Evolutionary conservation across 2,329 filamentous ascomycete species (phyloP), one percentile per base, ranked within the genome.

Genomic region (Ophiocordyceps camponoti-saundersi): DNA sequence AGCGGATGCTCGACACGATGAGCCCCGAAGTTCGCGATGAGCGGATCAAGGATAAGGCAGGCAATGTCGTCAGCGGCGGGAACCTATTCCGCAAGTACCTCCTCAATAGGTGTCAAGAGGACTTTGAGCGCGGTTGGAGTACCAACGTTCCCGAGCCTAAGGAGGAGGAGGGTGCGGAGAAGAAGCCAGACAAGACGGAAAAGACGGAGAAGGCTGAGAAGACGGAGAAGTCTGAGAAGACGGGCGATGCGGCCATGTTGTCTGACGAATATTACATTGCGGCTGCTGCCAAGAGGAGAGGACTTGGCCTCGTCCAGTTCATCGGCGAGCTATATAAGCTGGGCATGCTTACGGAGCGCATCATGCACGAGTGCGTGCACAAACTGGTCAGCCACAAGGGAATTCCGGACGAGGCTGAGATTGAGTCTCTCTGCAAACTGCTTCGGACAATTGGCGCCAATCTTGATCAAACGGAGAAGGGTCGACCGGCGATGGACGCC

Each of bases 321-420:
- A 98, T 98, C 61, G 92, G 92, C 71, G 92, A 98, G 68, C 79
- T 98, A 43, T 98, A 94, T 79, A 98, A 96, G 74, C 80, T 98
- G 50, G 82, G 84, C 62, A 98, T 98, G 92, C 77, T 98, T 65
- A 98, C 92, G 51, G 86, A 95, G 65, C 85, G 90, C 63, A 98
- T 98, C 68, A 98, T 98, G 92, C 90, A 98, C 71, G 87, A 95
- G 67, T 98, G 92, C 75, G 88, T 98, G 26, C 82, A 88, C 70
- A 95, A 94, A 67, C 77, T 98, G 52, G 85, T 98, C 54, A 90
- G 98, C 67, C 96, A 93, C 65, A 83, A 90, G 59, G 88, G 86
- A 51, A 71, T 87, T 50, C 92, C 92, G 42, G 92, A 98, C 56
- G 92, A 98, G 68, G 85, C 90, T 47, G 89, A 95, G 64, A 83